Base-by-base conservation (phyloP, 805 yeast species). In the Candida methanosorbosa region DNA sequence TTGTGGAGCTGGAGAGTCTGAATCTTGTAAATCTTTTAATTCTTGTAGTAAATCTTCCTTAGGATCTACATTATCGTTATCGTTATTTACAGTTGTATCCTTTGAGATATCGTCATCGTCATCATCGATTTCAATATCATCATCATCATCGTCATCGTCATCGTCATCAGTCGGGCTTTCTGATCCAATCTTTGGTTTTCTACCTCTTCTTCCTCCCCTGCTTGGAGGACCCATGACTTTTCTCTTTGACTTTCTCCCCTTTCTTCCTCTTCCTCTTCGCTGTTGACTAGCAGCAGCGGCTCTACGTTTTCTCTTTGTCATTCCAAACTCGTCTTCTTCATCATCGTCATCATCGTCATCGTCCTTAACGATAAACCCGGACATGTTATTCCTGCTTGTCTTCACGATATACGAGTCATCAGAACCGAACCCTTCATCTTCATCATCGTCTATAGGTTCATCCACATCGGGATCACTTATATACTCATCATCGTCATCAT, bases 1-100 rank as follows among this genome's bases (percentile, higher is more conserved):
- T 19, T 69, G 61, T 4, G 72, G 69, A 2, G 84, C 78, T 12
- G 78, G 75, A 3, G 79, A 65, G n/a, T n/a, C n/a, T 34, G 51
- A 56, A 40, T 76, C 78, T 47, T 75, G 70, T 30, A 81, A 52
- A 19, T 78, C 86, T 35, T 70, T 72, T 13, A 83, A 61, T 51
- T 83, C 94, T 42, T 79, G 75, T 33, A 72, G 72, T 23, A 82
- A 38, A 0, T 74, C 59, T n/a, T 63, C 40, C 2, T 52, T 46
- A 4, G 45, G 53, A 6, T 43, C 56, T 4, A 38, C 44, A 18
- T 40, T 41, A 16, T 28, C 32, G 3, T 29, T 26, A 15, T 29
- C 28, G n/a, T 13, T 20, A 5, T 19, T 36, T 8, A 35, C 32
- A 27, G 35, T 27, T 18, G 37, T 23, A 29, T 27, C 30, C 15